Evolutionary conservation across 2,329 filamentous ascomycete genomes (phyloP).

Genomic region (Cladorrhinum sp.): DNA sequence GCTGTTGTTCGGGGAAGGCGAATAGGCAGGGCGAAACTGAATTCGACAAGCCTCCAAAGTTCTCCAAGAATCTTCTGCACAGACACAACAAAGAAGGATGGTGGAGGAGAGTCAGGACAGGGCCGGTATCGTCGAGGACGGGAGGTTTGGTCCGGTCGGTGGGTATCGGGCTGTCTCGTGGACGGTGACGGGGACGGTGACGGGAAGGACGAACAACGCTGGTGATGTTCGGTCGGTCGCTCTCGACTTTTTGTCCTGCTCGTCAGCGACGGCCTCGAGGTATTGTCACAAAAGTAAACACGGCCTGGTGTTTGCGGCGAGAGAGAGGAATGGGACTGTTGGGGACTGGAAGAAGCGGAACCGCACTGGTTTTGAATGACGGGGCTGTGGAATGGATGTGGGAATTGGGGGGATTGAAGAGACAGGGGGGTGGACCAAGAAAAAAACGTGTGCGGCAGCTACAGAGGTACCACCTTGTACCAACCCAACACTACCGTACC

Average conservation of each 20-base stretch:
- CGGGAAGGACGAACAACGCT: slow-evolving; percentile 3
- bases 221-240: slow-evolving; percentile 4
- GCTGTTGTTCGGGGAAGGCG: slow-evolving; percentile 2
- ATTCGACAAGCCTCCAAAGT: neutral
- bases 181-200: neutral
- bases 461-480: slow-evolving; percentile 4
- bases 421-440: slow-evolving; percentile 4
- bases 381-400: slow-evolving; percentile 8
- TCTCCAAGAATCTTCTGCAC: neutral
- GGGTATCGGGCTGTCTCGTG: neutral
- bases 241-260: slow-evolving; percentile 16
- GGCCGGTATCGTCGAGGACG: neutral
- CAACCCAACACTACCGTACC: slow-evolving; percentile 1
- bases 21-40: neutral
- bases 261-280: slow-evolving; percentile 25
- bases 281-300: slow-evolving; percentile 19
- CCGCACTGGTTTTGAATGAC: slow-evolving; percentile 25
- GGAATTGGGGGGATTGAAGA: slow-evolving; percentile 1
- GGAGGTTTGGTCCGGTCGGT: neutral
- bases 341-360: slow-evolving; percentile 16
- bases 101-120: too few species aligned
- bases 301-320: slow-evolving; percentile 17
- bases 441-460: neutral
- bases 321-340: slow-evolving; percentile 17
- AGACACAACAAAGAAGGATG: neutral